phyloP scores from a whole-genome alignment of 768 basidiomycete genomes.

The Porphyrellus cyaneotinctus region DNA sequence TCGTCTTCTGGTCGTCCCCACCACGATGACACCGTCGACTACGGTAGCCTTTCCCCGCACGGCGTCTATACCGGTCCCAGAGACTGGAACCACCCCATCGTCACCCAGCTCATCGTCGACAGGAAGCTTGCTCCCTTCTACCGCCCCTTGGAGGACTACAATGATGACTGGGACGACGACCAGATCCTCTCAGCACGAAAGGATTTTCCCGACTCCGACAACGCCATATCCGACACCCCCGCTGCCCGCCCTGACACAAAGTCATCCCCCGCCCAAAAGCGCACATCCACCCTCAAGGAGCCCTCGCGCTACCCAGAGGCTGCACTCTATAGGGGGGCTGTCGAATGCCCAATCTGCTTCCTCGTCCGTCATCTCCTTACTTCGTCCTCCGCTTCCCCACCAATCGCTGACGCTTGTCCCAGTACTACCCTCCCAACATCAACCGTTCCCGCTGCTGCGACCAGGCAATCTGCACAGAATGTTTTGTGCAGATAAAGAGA shows the following conservation, averaged over 20 bases:
- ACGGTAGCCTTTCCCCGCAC: slow-evolving; percentile 74
- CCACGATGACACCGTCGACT: slow-evolving; percentile 83
- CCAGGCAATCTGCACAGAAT: slow-evolving; percentile 98
- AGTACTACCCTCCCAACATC: slow-evolving; percentile 98
- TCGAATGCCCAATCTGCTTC: slow-evolving; percentile 98
- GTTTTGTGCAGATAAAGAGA: slow-evolving; percentile 98
- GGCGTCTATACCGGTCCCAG: slow-evolving; percentile 79
- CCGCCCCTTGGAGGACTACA: slow-evolving; percentile 90
- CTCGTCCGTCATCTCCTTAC: slow-evolving; percentile 56
- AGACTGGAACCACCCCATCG: slow-evolving; percentile 88
- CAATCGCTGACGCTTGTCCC: slow-evolving; percentile 22
- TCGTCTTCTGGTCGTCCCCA: slow-evolving; percentile 71
- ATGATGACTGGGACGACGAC: slow-evolving; percentile 84
- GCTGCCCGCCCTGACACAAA: slow-evolving; percentile 33
- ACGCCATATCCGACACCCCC: slow-evolving; percentile 35
- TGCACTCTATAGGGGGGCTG: slow-evolving; percentile 74
- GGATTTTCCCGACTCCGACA: slow-evolving; percentile 54
- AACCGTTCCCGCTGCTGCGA: slow-evolving; percentile 97
- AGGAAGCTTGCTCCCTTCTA: slow-evolving; percentile 94
- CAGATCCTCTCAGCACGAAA: slow-evolving; percentile 80
- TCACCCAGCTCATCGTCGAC: slow-evolving; percentile 83
- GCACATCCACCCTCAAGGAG: slow-evolving; percentile 59
- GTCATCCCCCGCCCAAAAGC: slow-evolving; percentile 42
- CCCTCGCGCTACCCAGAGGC: slow-evolving; percentile 65
- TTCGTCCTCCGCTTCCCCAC: slow-evolving; percentile 2